Percentiles rank a stretch among this genome's conserved stretches.
Conservation (phyloP, 192 early-diverging fungal genomes). For the Entomortierella beljakovae region DNA sequence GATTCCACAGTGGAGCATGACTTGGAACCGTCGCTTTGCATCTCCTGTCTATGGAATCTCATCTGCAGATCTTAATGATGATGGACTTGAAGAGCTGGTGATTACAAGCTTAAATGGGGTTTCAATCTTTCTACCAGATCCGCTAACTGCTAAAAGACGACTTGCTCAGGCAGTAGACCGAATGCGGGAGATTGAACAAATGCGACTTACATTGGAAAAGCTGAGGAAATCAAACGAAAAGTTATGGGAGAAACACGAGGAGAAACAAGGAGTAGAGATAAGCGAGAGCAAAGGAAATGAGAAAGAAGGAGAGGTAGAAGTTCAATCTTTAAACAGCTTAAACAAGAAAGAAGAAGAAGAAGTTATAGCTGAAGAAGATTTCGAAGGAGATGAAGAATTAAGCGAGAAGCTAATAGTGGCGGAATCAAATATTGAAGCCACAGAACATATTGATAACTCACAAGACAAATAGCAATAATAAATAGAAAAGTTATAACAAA, state of each 20-base stretch:
- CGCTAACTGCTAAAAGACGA: constrained; percentile 52
- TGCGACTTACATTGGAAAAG: constrained; percentile 44
- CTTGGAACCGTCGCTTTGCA: constrained; percentile 64
- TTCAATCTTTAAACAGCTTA: too few relatives aligned
- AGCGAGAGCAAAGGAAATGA: constrained; percentile 9
- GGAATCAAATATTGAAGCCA: neutral
- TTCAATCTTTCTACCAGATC: constrained; percentile 62
- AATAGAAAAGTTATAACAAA: constrained; percentile 89
- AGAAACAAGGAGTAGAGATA: constrained; percentile 17
- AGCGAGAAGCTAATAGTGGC: too few relatives aligned
- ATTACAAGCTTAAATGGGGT: constrained; percentile 65
- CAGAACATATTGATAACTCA: neutral
- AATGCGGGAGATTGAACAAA: constrained; percentile 57
- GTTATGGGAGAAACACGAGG: neutral
- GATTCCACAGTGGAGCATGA: constrained; percentile 43
- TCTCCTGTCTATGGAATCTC: constrained; percentile 66
- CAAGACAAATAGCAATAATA: constrained; percentile 63
- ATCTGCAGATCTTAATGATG: constrained; percentile 63
- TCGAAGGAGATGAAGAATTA: neutral
- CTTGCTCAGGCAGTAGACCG: constrained; percentile 46
- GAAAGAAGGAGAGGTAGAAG: neutral
- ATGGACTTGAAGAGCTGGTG: constrained; percentile 66
- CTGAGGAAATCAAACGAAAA: constrained; percentile 21
- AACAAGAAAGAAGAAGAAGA: constrained; percentile 7
- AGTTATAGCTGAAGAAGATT: neutral